phyloP scores from a whole-genome alignment of 73 alveolate genomes.

The Tetrahymena malaccensis region DNA sequence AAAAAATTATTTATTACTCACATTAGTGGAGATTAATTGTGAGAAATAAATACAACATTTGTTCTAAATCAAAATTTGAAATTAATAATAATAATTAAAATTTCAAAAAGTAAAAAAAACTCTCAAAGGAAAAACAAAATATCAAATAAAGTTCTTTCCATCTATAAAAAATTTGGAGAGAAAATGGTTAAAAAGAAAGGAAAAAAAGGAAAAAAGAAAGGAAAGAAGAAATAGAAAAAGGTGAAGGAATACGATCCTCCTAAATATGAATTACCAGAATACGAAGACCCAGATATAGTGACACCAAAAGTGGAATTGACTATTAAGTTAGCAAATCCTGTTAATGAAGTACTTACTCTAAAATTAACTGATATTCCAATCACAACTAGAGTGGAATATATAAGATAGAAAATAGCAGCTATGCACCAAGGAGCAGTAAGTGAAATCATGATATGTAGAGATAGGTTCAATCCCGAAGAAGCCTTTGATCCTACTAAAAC shows the following conservation, averaged over 20 bases:
- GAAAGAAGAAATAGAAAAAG: constrained; percentile 4
- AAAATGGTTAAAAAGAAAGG: background rate
- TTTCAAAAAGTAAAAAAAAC: background rate
- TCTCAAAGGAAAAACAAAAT: background rate
- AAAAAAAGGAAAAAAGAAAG: constrained; percentile 9
- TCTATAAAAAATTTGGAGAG: background rate
- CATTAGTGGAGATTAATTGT: background rate
- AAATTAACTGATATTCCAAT: constrained; percentile 30
- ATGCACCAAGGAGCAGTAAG: constrained; percentile 45
- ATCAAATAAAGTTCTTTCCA: background rate
- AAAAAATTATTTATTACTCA: too few species aligned
- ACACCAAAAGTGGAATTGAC: constrained; percentile 40
- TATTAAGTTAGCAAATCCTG: constrained; percentile 40
- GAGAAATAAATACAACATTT: background rate
- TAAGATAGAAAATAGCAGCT: constrained; percentile 27
- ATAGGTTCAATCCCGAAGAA: constrained; percentile 42
- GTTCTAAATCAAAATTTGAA: background rate
- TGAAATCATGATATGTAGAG: constrained; percentile 31
- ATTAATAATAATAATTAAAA: background rate
- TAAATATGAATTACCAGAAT: constrained; percentile 16
- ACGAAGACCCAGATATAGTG: constrained; percentile 39
- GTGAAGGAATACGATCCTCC: constrained; percentile 35
- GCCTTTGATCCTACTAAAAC: constrained; percentile 35
- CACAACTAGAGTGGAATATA: constrained; percentile 37
- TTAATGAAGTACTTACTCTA: constrained; percentile 26